phyloP scores from a whole-genome alignment of 2,329 filamentous ascomycete species.

The Penicillium sp. region DNA sequence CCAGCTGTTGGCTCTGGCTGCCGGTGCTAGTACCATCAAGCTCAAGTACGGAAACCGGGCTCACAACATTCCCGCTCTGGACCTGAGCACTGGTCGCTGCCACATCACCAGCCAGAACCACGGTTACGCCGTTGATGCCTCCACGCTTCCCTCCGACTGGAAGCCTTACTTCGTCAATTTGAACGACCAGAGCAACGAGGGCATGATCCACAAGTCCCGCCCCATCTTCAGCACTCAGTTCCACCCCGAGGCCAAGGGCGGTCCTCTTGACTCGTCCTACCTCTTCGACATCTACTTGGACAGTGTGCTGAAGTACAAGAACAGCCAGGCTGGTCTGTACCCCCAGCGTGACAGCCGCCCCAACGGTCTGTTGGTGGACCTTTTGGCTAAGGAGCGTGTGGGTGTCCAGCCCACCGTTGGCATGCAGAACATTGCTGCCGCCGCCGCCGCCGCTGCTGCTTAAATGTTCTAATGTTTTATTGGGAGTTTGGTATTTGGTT shows the following conservation, averaged over 20 bases:
- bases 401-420: constrained; percentile 74
- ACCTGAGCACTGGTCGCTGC: constrained; percentile 93
- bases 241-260: constrained; percentile 97
- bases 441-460: constrained; percentile 33
- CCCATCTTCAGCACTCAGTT: constrained; percentile 99
- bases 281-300: constrained; percentile 96
- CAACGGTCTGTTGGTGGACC: constrained; percentile 81
- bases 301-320: constrained; percentile 86
- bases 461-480: constrained; percentile 15
- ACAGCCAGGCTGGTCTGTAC: constrained; percentile 68
- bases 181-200: constrained; percentile 96
- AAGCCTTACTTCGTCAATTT: constrained; percentile 99
- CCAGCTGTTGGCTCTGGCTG: constrained; percentile 87
- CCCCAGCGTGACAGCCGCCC: constrained; percentile 81
- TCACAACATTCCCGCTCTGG: constrained; percentile 95
- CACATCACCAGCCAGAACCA: constrained; percentile 99
- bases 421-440: constrained; percentile 43
- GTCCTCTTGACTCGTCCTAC: constrained; percentile 92
- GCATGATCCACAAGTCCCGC: constrained; percentile 88
- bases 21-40: constrained; percentile 89
- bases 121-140: constrained; percentile 89
- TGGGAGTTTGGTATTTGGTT: constrained; percentile 18
- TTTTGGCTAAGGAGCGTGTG: constrained; percentile 90
- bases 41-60: constrained; percentile 99
- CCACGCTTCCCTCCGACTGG: constrained; percentile 80